phyloP scores from a whole-genome alignment of 108 stramenopile species.

The Conticribra guillardii region DNA sequence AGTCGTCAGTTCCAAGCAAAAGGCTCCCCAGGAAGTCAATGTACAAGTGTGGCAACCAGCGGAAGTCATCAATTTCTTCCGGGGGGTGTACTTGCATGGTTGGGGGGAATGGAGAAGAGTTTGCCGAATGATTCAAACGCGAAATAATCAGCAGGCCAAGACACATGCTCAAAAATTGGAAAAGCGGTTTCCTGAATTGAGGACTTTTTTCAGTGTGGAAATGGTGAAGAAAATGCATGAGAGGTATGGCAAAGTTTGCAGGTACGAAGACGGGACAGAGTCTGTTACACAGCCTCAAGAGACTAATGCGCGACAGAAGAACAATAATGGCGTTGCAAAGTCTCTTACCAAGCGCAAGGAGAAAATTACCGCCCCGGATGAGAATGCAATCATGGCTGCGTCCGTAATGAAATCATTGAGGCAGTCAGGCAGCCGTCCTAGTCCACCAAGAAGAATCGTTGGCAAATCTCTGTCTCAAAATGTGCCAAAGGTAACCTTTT shows the following conservation, averaged over 20 bases:
- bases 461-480: not conserved
- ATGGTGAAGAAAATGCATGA: conserved; percentile 11
- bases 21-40: not conserved
- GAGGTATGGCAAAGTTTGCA: not conserved
- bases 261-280: not conserved
- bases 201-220: conserved; percentile 12
- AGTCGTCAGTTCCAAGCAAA: not conserved
- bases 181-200: conserved; percentile 16
- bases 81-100: conserved; percentile 34
- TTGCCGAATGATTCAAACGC: conserved; percentile 17
- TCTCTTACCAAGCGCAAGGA: not conserved
- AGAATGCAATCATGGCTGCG: conserved; percentile 9
- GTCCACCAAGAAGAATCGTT: not conserved
- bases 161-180: conserved; percentile 9
- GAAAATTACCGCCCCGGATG: not conserved
- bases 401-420: conserved; percentile 4
- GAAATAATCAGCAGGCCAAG: conserved; percentile 1
- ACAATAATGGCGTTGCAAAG: not conserved
- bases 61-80: conserved; percentile 39
- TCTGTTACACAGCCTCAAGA: no score
- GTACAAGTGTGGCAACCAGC: conserved; percentile 21
- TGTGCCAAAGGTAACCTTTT: conserved; percentile 31
- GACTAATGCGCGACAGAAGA: not conserved
- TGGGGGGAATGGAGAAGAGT: conserved; percentile 38
- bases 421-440: not conserved